These are phyloP conservation scores for Chenopodium quinoa DNA, from an alignment of 148 eudicot species.

Conservation along the genomic window DNA sequence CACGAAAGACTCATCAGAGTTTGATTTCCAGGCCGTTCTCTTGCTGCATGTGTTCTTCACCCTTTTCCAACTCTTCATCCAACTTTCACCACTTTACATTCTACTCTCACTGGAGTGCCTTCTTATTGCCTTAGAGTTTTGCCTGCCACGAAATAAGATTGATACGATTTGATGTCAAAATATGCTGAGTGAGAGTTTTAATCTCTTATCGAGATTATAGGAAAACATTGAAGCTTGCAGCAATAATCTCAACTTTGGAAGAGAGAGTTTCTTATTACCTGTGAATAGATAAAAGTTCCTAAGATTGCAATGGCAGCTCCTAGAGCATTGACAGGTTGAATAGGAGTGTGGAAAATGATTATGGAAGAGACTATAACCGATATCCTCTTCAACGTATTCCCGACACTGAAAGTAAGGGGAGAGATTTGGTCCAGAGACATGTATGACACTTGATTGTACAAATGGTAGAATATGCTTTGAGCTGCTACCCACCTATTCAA, in stretches of 20 bases:
- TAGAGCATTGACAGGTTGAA: slow-evolving; percentile 58
- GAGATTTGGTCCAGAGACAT: slow-evolving; percentile 73
- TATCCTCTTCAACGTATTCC: slow-evolving; percentile 72
- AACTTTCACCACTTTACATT: background rate
- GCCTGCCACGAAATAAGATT: slow-evolving; percentile 14
- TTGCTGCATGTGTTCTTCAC: background rate
- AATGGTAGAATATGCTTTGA: slow-evolving; percentile 70
- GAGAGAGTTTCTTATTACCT: slow-evolving; percentile 32
- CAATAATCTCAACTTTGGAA: background rate
- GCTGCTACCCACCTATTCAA: slow-evolving; percentile 69
- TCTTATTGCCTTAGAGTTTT: slow-evolving; percentile 6
- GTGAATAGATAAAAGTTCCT: slow-evolving; percentile 69
- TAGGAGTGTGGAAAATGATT: slow-evolving; percentile 62
- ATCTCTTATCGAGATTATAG: background rate
- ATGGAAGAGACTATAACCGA: slow-evolving; percentile 66
- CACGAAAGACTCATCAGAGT: background rate
- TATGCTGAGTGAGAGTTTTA: background rate
- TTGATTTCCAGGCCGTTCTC: background rate
- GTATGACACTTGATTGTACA: slow-evolving; percentile 71
- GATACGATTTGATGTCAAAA: background rate
- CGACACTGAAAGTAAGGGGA: slow-evolving; percentile 69
- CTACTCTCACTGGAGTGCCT: background rate
- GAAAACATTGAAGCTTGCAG: background rate
- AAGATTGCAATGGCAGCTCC: slow-evolving; percentile 70
- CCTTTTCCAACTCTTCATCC: background rate